Evolutionary conservation across 805 yeast genomes (phyloP).

Genomic region (Brettanomyces nanus): DNA sequence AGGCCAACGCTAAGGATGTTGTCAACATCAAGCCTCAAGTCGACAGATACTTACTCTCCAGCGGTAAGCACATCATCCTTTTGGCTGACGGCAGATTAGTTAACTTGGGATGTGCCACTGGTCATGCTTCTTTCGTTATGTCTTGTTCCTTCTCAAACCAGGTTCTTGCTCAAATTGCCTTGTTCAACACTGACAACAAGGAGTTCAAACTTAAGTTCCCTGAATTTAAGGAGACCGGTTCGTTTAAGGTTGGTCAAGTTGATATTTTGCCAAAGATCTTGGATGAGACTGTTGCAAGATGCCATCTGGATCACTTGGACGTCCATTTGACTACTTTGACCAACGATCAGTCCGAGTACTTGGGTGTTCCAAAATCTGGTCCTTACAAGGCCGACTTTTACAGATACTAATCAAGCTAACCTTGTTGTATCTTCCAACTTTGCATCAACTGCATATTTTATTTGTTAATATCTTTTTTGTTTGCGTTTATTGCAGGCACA

Average conservation of each 20-base stretch:
- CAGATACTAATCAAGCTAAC: conserved; percentile 63
- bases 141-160: conserved; percentile 99
- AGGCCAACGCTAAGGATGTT: conserved; percentile 85
- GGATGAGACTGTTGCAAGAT: conserved; percentile 97
- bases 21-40: conserved; percentile 99
- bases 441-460: conserved; percentile 27
- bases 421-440: neutral
- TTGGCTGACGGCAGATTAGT: conserved; percentile 99
- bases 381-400: conserved; percentile 97
- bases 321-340: conserved; percentile 76
- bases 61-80: conserved; percentile 89
- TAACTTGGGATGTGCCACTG: conserved; percentile 99
- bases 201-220: conserved; percentile 72
- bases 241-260: conserved; percentile 76
- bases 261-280: conserved; percentile 95
- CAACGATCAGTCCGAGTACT: conserved; percentile 83
- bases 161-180: conserved; percentile 97
- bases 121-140: conserved; percentile 98
- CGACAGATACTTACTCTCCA: conserved; percentile 86
- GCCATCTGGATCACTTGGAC: conserved; percentile 92
- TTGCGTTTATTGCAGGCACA: neutral
- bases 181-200: conserved; percentile 80
- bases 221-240: conserved; percentile 90
- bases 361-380: conserved; percentile 86
- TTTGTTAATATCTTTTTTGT: neutral